A percentile compares a stretch with the other conserved stretches of the same genome.
Evolutionary conservation across 1,284 basidiomycete genomes (phyloP).

Genomic region (Meira nashicola): DNA sequence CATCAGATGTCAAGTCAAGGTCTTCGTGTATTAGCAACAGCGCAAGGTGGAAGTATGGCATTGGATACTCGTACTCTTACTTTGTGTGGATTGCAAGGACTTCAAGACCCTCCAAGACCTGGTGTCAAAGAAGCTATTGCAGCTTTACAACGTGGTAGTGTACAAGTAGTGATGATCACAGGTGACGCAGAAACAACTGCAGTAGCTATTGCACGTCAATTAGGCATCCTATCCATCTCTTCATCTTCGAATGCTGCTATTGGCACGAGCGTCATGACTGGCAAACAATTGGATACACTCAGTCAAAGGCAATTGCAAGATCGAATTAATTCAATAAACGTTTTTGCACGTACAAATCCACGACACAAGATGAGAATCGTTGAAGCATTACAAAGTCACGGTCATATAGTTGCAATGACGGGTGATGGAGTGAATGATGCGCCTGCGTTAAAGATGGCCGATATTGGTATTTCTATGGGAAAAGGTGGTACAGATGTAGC

Average conservation of each 20-base stretch:
- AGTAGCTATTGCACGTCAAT: conserved; percentile 74
- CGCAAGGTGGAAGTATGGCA: conserved; percentile 45
- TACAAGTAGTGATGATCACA: conserved; percentile 97
- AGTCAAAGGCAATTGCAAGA: conserved; percentile 74
- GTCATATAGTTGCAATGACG: conserved; percentile 92
- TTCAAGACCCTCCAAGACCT: conserved; percentile 88
- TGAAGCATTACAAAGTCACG: conserved; percentile 80
- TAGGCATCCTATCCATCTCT: conserved; percentile 64
- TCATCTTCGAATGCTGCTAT: conserved; percentile 1
- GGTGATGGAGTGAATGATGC: conserved; percentile 99
- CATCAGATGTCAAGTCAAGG: conserved; percentile 69
- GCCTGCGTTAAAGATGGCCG: conserved; percentile 92
- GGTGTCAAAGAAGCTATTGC: conserved; percentile 85
- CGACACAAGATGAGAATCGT: conserved; percentile 97
- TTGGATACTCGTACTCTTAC: conserved; percentile 61
- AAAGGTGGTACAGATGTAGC: conserved; percentile 94
- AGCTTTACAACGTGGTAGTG: conserved; percentile 73
- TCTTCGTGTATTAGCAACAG: conserved; percentile 82
- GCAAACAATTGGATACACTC: conserved; percentile 72
- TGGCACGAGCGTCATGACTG: conserved; percentile 63
- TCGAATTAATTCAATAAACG: conserved; percentile 71
- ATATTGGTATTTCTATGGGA: conserved; percentile 96
- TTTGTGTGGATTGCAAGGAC: conserved; percentile 88
- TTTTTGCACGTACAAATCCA: conserved; percentile 91
- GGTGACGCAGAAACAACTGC: conserved; percentile 91